These are phyloP conservation scores for Nepenthes gracilis DNA, from an alignment of 148 eudicot species.

Conservation along the genomic window DNA sequence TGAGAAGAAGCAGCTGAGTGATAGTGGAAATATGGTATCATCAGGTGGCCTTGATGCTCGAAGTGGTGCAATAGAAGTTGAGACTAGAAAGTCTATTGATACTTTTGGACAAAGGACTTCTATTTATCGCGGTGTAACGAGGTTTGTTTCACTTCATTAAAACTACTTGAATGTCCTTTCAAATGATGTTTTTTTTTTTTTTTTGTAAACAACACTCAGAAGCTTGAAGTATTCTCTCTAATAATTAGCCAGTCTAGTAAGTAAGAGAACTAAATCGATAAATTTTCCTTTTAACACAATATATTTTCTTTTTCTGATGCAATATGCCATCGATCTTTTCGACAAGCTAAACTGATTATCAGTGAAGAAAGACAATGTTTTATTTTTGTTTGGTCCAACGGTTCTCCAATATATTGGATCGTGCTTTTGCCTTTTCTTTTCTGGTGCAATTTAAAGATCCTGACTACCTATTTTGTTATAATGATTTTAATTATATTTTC, in stretches of 20 bases:
- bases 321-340: too few relatives aligned
- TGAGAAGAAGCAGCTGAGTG: constrained; percentile 14
- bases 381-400: too few relatives aligned
- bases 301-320: too few relatives aligned
- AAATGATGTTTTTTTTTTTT: neutral
- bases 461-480: neutral
- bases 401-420: too few relatives aligned
- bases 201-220: too few relatives aligned
- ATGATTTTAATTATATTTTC: neutral
- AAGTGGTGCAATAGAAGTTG: constrained; percentile 32
- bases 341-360: too few relatives aligned
- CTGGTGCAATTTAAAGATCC: neutral
- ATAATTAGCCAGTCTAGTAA: too few relatives aligned
- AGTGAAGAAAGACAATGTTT: too few relatives aligned
- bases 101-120: constrained; percentile 75
- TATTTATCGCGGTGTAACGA: constrained; percentile 65
- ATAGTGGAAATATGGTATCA: constrained; percentile 7
- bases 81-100: constrained; percentile 44
- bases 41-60: constrained; percentile 5
- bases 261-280: too few relatives aligned
- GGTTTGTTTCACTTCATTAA: constrained; percentile 17
- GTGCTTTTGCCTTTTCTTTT: too few relatives aligned
- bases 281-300: too few relatives aligned
- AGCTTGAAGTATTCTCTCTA: neutral
- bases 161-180: neutral